phyloP scores from a whole-genome alignment of 2,329 filamentous ascomycete species.

The Xylariaceae sp. region DNA sequence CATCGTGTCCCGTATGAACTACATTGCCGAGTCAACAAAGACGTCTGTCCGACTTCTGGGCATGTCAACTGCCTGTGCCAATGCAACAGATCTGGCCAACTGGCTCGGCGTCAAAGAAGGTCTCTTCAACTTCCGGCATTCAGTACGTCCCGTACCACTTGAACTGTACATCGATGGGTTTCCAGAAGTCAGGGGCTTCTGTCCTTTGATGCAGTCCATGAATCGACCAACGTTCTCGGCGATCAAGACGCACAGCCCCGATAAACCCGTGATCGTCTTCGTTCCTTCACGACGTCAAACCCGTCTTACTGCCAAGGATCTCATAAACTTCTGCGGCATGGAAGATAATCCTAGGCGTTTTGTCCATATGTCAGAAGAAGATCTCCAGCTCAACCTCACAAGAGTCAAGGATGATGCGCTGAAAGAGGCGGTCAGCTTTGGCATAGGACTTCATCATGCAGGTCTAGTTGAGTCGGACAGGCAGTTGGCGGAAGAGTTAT shows the following conservation, averaged over 20 bases:
- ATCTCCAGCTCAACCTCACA: slow-evolving; percentile 81
- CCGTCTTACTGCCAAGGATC: slow-evolving; percentile 86
- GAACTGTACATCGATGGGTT: slow-evolving; percentile 98
- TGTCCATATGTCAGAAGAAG: slow-evolving; percentile 90
- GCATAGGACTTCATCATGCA: slow-evolving; percentile 95
- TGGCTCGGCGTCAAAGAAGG: slow-evolving; percentile 97
- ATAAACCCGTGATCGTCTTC: slow-evolving; percentile 97
- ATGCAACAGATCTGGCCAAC: slow-evolving; percentile 88
- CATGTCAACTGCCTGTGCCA: slow-evolving; percentile 99
- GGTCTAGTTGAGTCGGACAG: slow-evolving; percentile 94
- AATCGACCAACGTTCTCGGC: slow-evolving; percentile 95
- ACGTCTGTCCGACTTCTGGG: slow-evolving; percentile 85
- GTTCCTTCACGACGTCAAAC: slow-evolving; percentile 95
- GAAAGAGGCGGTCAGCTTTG: slow-evolving; percentile 92
- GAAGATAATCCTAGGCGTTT: slow-evolving; percentile 96
- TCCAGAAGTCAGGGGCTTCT: slow-evolving; percentile 91
- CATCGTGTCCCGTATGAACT: slow-evolving; percentile 94
- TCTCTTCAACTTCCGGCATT: slow-evolving; percentile 96
- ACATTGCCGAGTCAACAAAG: slow-evolving; percentile 92
- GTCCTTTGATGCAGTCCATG: slow-evolving; percentile 98
- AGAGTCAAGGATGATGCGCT: slow-evolving; percentile 91
- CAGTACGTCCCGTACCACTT: slow-evolving; percentile 89
- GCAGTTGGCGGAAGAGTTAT: slow-evolving; percentile 87
- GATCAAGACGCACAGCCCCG: slow-evolving; percentile 92
- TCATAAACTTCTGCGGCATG: slow-evolving; percentile 98